A percentile compares a stretch with the other conserved stretches of the same genome.
Conservation (phyloP, 2,329 filamentous ascomycete genomes). For the Nannizzia gypsea region DNA sequence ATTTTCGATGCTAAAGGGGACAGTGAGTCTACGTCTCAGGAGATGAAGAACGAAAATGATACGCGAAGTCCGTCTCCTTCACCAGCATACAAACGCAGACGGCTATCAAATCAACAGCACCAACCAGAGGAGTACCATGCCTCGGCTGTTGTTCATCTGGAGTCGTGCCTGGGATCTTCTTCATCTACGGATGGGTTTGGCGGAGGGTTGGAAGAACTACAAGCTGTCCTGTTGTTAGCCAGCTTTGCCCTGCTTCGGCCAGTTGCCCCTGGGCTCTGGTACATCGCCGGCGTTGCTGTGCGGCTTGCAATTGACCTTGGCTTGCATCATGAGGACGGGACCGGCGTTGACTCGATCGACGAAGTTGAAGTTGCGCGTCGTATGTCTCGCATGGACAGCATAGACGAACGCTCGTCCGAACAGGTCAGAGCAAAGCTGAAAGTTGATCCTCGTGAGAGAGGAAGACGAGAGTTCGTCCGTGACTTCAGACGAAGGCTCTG, state of each 20-base stretch:
- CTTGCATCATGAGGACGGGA: constrained; percentile 82
- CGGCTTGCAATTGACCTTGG: constrained; percentile 84
- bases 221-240: constrained; percentile 81
- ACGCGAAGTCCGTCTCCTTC: constrained; percentile 14
- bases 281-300: constrained; percentile 89
- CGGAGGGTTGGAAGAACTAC: constrained; percentile 83
- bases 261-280: constrained; percentile 89
- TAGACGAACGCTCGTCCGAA: constrained; percentile 6
- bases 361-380: constrained; percentile 23
- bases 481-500: constrained; percentile 78
- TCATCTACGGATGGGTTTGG: constrained; percentile 55
- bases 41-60: constrained; percentile 1
- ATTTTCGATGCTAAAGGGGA: constrained; percentile 51
- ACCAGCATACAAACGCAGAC: constrained; percentile 37
- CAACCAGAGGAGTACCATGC: constrained; percentile 95
- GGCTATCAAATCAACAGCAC: constrained; percentile 47
- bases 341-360: constrained; percentile 44
- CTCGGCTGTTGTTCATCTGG: constrained; percentile 81
- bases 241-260: constrained; percentile 85
- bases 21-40: constrained; percentile 9
- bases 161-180: constrained; percentile 64
- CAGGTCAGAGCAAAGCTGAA: constrained; percentile 19
- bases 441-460: constrained; percentile 45
- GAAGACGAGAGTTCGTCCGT: constrained; percentile 68
- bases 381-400: constrained; percentile 8